Conservation (phyloP, 345 rosid genomes). For the Viola odorata region DNA sequence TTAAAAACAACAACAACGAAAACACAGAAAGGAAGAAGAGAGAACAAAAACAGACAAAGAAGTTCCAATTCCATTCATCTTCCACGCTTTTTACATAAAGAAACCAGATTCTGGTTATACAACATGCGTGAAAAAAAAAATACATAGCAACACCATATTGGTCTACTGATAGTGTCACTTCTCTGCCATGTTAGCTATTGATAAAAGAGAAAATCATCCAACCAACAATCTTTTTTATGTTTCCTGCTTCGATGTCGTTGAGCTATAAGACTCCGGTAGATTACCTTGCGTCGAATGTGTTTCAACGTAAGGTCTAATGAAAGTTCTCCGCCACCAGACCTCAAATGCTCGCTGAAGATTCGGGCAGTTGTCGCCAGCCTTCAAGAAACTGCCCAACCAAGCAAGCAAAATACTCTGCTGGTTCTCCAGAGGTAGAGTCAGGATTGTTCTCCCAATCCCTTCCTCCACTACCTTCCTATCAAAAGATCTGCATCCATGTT, state of each 20-base stretch:
- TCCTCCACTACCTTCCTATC: conserved; percentile 91
- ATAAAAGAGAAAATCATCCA: too few species aligned
- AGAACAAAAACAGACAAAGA: too few species aligned
- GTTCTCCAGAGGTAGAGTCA: conserved; percentile 85
- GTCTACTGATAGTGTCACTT: too few species aligned
- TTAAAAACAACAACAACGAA: too few species aligned
- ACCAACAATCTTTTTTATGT: conserved; percentile 2
- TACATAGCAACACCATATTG: too few species aligned
- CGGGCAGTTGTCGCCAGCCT: conserved; percentile 88
- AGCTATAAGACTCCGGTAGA: conserved; percentile 27
- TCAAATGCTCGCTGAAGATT: conserved; percentile 94
- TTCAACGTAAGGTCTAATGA: conserved; percentile 68
- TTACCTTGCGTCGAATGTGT: conserved; percentile 34
- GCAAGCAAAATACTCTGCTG: conserved; percentile 75
- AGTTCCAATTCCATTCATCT: too few species aligned
- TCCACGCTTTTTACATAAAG: too few species aligned
- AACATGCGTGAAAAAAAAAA: too few species aligned
- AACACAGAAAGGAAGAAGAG: too few species aligned
- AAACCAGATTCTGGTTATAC: too few species aligned
- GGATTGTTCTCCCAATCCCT: conserved; percentile 89
- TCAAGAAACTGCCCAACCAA: conserved; percentile 82
- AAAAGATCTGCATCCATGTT: conserved; percentile 80
- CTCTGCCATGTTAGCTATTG: too few species aligned
- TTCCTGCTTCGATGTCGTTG: conserved; percentile 22
- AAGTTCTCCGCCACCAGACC: conserved; percentile 98